phyloP scores from a whole-genome alignment of 1,284 basidiomycete genomes.

The Paramarasmius palmivorus region DNA sequence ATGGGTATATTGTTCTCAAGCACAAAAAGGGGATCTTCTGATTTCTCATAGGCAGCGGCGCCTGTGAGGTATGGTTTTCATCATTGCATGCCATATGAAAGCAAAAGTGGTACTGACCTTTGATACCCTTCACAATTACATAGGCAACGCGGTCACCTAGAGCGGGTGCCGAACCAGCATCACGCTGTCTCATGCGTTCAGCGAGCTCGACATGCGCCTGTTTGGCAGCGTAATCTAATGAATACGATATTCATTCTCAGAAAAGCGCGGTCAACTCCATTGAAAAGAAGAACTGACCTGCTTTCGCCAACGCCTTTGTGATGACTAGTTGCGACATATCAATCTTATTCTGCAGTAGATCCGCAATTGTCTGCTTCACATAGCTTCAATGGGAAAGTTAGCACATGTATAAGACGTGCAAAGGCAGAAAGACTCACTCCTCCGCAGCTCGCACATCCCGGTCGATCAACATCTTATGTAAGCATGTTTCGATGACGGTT shows the following conservation, averaged over 20 bases:
- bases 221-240: slow-evolving; percentile 81
- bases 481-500: slow-evolving; percentile 94
- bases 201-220: slow-evolving; percentile 95
- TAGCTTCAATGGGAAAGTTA: slow-evolving; percentile 55
- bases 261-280: background rate
- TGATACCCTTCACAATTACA: slow-evolving; percentile 94
- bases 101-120: slow-evolving; percentile 64
- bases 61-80: slow-evolving; percentile 42
- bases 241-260: background rate
- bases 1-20: slow-evolving; percentile 96
- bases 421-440: slow-evolving; percentile 53
- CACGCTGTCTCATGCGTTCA: slow-evolving; percentile 91
- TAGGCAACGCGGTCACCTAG: slow-evolving; percentile 96
- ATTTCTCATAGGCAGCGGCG: slow-evolving; percentile 97
- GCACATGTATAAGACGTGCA: slow-evolving; percentile 1
- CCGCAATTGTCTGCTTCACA: slow-evolving; percentile 89
- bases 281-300: slow-evolving; percentile 47
- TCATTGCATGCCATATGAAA: background rate
- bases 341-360: slow-evolving; percentile 91
- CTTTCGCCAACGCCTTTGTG: slow-evolving; percentile 92
- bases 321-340: slow-evolving; percentile 99
- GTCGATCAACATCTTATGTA: slow-evolving; percentile 96
- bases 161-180: slow-evolving; percentile 93
- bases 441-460: slow-evolving; percentile 91
- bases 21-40: slow-evolving; percentile 94